Base-by-base conservation (phyloP, 1,284 basidiomycete genomes). In the Sphagnurus paluster region DNA sequence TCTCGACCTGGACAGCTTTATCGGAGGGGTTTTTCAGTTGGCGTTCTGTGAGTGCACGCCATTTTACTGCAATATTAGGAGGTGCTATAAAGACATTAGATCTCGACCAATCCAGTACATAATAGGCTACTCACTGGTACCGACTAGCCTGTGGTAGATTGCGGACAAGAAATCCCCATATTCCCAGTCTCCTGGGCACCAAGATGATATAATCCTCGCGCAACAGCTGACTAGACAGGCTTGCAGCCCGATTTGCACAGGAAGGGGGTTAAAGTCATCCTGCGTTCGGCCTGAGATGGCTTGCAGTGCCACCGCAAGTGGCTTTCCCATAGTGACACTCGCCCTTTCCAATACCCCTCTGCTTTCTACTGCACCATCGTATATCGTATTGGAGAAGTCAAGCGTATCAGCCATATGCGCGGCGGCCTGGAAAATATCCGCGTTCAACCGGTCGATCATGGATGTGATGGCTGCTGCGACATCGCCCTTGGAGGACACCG, bases 181-280 rank as follows among this genome's bases (percentile, higher is more conserved):
- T 21, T 65, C 63, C 64, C 62, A 62, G 29, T 67, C 58, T 44
- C 55, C 55, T 13, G 64, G 64, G 42, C 59, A 70, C 77, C 77
- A 79, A 0, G 70, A 71, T 56, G 62, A 59, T 53, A 74, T 68
- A 42, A 74, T 68, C 62, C 63, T 70, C 35, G 60, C 59, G n/a
- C 69, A 62, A 46, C 65, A 74, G 30, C 61, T 62, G 48, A 64
- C 64, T 26, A 72, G 66, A 14, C 63, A 67, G 4, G 69, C 69
- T 56, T 79, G 77, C 42, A 80, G 56, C 0, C 71, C 73, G 33
- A 70, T 67, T 38, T 79, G 76, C 13, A 78, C 63, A 41, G 72
- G 60, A 43, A 71, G 56, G 0, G 69, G 65, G 49, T 75, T 69
- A 55, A 48, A 56, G 8, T 66, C 66, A 13, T 13, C 16, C 5